A percentile compares a stretch with the other conserved stretches of the same genome.
Conservation (phyloP, 257 asterid genomes). For the Ilex aquifolium region DNA sequence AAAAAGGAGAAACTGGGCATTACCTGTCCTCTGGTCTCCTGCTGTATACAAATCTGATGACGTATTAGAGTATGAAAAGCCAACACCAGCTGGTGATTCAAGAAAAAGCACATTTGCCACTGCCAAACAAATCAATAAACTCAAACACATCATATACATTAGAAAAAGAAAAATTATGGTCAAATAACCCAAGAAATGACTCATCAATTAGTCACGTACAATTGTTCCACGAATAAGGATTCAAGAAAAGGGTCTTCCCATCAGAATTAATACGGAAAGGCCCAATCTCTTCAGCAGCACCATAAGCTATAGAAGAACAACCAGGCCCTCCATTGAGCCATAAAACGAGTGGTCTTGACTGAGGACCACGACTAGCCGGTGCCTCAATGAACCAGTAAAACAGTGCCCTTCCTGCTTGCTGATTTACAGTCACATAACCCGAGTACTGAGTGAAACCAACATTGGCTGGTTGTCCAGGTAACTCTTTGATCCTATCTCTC, state of each 20-base stretch:
- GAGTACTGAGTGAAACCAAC: slow-evolving; percentile 69
- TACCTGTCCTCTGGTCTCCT: slow-evolving; percentile 91
- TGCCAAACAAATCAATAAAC: slow-evolving; percentile 23
- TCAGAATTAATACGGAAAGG: slow-evolving; percentile 83
- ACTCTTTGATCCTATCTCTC: slow-evolving; percentile 54
- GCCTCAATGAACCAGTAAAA: slow-evolving; percentile 94
- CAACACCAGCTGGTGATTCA: slow-evolving; percentile 99
- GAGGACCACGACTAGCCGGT: slow-evolving; percentile 48
- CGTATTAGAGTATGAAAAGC: slow-evolving; percentile 87
- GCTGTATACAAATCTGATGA: slow-evolving; percentile 67
- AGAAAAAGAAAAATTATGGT: neutral
- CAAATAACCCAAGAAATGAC: neutral
- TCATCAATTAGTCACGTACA: slow-evolving; percentile 30
- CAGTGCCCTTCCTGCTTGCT: slow-evolving; percentile 72
- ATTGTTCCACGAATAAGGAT: slow-evolving; percentile 90
- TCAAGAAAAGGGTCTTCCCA: slow-evolving; percentile 75
- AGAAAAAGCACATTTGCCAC: slow-evolving; percentile 95
- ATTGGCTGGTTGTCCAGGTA: slow-evolving; percentile 88
- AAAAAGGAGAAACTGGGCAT: neutral
- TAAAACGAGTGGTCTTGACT: slow-evolving; percentile 73
- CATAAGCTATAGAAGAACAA: slow-evolving; percentile 94
- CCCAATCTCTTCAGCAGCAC: slow-evolving; percentile 93
- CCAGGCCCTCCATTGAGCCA: slow-evolving; percentile 99
- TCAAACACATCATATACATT: neutral
- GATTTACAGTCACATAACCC: slow-evolving; percentile 76